These are phyloP conservation scores for Orbilia brochopaga DNA, from an alignment of 2,329 filamentous ascomycete species.

Conservation along the genomic window DNA sequence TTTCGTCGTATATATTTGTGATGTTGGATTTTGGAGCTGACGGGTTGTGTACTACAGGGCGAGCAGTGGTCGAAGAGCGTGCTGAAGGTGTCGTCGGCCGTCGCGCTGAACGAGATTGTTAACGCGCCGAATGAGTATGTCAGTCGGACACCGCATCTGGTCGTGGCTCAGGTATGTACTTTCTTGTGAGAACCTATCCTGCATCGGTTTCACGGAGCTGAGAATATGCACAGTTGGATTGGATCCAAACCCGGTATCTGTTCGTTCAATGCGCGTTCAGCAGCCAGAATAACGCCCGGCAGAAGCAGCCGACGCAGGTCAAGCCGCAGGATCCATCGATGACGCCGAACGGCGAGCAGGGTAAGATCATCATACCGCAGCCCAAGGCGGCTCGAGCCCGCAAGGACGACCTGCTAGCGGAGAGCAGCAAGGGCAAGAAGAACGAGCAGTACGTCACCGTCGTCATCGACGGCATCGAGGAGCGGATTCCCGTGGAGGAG, in stretches of 20 bases:
- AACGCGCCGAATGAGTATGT: constrained; percentile 72
- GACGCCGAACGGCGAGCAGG: constrained; percentile 57
- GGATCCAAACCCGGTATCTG: constrained; percentile 88
- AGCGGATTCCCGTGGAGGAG: constrained; percentile 36
- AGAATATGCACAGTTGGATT: constrained; percentile 77
- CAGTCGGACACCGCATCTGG: constrained; percentile 55
- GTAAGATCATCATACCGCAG: constrained; percentile 57
- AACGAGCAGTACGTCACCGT: constrained; percentile 30
- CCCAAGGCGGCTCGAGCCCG: constrained; percentile 38
- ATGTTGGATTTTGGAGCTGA: not conserved
- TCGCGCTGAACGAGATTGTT: constrained; percentile 85
- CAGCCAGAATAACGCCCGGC: constrained; percentile 12
- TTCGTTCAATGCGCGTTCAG: constrained; percentile 63
- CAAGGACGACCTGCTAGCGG: constrained; percentile 38
- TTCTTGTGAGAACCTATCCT: too few relatives aligned
- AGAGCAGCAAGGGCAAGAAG: constrained; percentile 35
- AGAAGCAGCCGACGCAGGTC: constrained; percentile 45
- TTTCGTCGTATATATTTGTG: not conserved
- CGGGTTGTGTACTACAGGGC: constrained; percentile 7
- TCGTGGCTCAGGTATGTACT: constrained; percentile 37
- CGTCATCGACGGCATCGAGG: constrained; percentile 44
- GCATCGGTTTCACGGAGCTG: too few relatives aligned
- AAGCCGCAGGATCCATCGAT: constrained; percentile 57
- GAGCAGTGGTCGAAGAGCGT: constrained; percentile 71
- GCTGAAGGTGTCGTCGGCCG: constrained; percentile 65